Evolutionary conservation across 495 filamentous ascomycete species (phyloP).

Genomic region (Lasiosphaeria hispida): DNA sequence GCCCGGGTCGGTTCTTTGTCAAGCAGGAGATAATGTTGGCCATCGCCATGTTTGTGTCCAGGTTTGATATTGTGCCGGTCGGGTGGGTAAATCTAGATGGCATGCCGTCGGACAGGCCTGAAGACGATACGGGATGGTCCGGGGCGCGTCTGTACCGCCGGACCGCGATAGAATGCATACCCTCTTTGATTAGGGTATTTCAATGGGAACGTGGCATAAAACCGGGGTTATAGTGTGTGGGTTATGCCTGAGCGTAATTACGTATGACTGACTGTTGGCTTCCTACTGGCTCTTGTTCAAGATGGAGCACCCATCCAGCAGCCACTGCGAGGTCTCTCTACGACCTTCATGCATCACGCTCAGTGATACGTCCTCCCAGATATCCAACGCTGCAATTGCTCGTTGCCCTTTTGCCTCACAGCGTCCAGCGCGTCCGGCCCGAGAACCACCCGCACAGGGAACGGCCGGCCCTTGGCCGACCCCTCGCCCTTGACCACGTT

Average conservation of each 20-base stretch:
- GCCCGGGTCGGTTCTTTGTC: slow-evolving; percentile 8
- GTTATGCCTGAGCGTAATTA: too few species aligned
- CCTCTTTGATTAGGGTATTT: too few species aligned
- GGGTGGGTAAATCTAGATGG: slow-evolving; percentile 1
- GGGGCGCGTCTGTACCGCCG: slow-evolving; percentile 6
- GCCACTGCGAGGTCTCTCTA: slow-evolving; percentile 7
- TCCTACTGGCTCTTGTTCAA: slow-evolving; percentile 10
- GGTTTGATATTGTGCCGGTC: slow-evolving; percentile 3
- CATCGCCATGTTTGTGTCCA: slow-evolving; percentile 3
- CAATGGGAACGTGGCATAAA: too few species aligned
- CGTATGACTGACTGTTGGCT: too few species aligned
- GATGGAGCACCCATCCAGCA: slow-evolving; percentile 16
- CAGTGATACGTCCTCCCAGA: slow-evolving; percentile 19
- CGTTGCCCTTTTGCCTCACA: slow-evolving; percentile 19
- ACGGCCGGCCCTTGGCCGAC: slow-evolving; percentile 6
- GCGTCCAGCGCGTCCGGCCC: slow-evolving; percentile 13
- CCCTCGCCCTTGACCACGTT: slow-evolving; percentile 19
- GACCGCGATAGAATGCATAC: too few species aligned
- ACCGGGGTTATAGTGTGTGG: too few species aligned
- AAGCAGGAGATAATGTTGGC: slow-evolving; percentile 8
- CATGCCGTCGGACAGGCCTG: neutral
- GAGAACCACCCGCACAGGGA: slow-evolving; percentile 18
- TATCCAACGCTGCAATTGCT: slow-evolving; percentile 11
- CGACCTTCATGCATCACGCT: slow-evolving; percentile 17
- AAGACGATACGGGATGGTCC: slow-evolving; percentile 1